phyloP scores from a whole-genome alignment of 2,329 filamentous ascomycete species.

The Botrytis cinerea region DNA sequence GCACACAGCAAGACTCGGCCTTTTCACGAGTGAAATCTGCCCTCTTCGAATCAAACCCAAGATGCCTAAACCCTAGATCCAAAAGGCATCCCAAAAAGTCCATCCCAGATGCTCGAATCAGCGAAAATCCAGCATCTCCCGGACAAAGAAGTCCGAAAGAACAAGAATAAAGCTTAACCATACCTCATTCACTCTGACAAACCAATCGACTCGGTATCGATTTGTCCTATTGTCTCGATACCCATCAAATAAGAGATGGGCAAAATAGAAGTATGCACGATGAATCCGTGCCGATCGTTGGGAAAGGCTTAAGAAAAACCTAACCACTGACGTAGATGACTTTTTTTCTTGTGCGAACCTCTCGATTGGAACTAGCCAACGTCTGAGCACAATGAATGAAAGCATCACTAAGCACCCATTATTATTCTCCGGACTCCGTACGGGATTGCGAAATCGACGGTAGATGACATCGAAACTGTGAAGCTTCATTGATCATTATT shows the following conservation, averaged over 20 bases:
- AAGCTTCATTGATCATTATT: neutral
- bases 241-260: neutral
- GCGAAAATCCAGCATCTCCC: neutral
- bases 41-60: neutral
- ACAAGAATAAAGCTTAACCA: constrained; percentile 1
- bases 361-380: neutral
- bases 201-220: neutral
- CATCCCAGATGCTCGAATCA: neutral
- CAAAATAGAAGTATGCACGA: neutral
- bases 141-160: neutral
- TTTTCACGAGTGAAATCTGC: neutral
- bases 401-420: neutral
- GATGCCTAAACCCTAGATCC: neutral
- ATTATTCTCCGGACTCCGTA: neutral
- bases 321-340: constrained; percentile 17
- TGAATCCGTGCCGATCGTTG: neutral
- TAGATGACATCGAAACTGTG: neutral
- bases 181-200: neutral
- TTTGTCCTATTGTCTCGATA: neutral
- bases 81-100: neutral
- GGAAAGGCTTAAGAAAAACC: neutral
- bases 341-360: neutral
- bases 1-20: neutral
- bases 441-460: neutral
- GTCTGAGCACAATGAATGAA: neutral